Base-by-base conservation (phyloP, 2,329 filamentous ascomycete species). In the Pezicula carpinea region DNA sequence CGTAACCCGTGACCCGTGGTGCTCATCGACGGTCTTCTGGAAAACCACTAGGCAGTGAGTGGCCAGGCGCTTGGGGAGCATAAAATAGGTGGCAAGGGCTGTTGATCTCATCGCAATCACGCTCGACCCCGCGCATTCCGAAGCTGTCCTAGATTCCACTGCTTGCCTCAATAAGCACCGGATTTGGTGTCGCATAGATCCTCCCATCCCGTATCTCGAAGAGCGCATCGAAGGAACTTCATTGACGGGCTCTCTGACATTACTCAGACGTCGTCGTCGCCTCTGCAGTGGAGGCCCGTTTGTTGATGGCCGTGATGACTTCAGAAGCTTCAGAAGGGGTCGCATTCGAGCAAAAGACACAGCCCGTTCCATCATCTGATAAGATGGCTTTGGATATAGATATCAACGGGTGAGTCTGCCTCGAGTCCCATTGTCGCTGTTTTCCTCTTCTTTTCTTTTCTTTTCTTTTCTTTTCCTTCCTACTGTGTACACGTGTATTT, bases 371-470 rank as follows among this genome's bases (percentile, higher is more conserved):
- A 64, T 66, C 69, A 58, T 64, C 68, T 59, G 71, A 73, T 58
- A 70, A 69, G 56, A 77, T 77, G 72, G 70, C 73, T 49, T 67
- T 78, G 48, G 71, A 79, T 59, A 64, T 68, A 51, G 70, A 75
- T 38, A 68, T 76, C 58, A 80, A 82, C 62, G 78, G 78, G 80
- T 83, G 70, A 76, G 79, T 77, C 61, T 62, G 54, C 59, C 58
- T 62, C 57, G 57, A 48, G 45, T 58, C 51, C 49, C 22, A 14
- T 23, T 40, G 58, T 59, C 39, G 57, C 54, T 46, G 52, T 46
- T 49, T 54, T 48, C 56, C 58, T 44, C 34, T 51, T 46, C 51
- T 55, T 43, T 60, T 55, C 8, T 54, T 55, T 45, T 53, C 54
- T 44, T 59, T 42, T 51, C 54, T 41, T 60, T 57, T 39, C 57